Evolutionary conservation across 306 rosid genomes (phyloP), one percentile per base, ranked within the genome.

Genomic region (Bauhinia variegata): DNA sequence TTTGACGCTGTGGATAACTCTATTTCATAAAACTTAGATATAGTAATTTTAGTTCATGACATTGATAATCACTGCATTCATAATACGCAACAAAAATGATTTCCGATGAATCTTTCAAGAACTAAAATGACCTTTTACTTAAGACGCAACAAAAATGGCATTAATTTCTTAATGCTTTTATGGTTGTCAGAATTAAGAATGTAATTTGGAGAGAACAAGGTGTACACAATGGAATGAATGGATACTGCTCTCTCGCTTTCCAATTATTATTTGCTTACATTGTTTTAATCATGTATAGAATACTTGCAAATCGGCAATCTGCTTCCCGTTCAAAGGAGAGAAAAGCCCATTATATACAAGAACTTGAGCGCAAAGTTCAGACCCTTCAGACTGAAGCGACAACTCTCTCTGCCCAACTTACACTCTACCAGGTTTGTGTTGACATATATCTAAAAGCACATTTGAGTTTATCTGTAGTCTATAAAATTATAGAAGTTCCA

Each of bases 311-410:
- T 84, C 85, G 99, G 68, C 99, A 95, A 73, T 95, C 99, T 36
- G 99, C 99, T 77, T 92, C 99, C 32, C 99, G 99, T 39, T 95
- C 99, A 9, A 95, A 95, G 74, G 99, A 95, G 87, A 87, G 99
- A 74, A 95, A 95, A 83, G 91, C 96, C 6, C 92, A 91, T 19
- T 95, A 95, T 60, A 91, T 88, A 73, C 97, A 95, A 77, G 97
- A 95, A 77, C 96, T 95, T 54, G 99, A 95, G 88, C 97, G 95
- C 74, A 95, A 88, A 78, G 95, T 95, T 73, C 97, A 95, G 83
- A 91, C 92, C 67, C 99, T 95, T 75, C 99, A 91, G 80, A 90
- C 97, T 7, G 99, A 95, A 77, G 99, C 99, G 6, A 95, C 99
- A 53, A 95, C 99, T 57, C 92, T 95, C n/a, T 91, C 97, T 68